Evolutionary conservation across 2,329 filamentous ascomycete genomes (phyloP).

Genomic region (Grosmannia clavigera): DNA sequence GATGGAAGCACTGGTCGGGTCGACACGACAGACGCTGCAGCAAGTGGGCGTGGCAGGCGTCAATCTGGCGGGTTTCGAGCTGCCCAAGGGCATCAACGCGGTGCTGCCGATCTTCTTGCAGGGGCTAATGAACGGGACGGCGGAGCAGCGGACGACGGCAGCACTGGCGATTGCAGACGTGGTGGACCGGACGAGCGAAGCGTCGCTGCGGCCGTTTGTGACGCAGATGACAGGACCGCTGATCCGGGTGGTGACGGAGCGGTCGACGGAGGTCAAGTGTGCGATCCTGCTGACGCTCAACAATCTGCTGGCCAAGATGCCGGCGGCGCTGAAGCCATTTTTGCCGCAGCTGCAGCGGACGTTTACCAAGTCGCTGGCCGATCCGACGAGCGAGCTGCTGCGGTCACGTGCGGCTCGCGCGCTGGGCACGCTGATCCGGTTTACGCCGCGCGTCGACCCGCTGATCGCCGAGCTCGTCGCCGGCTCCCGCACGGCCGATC

Average conservation of each 20-base stretch:
- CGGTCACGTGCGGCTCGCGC: constrained; percentile 85
- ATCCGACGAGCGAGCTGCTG: constrained; percentile 79
- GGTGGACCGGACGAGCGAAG: constrained; percentile 79
- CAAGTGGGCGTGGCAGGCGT: constrained; percentile 80
- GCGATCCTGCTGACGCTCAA: constrained; percentile 91
- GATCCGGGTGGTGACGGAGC: constrained; percentile 93
- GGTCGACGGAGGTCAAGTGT: constrained; percentile 89
- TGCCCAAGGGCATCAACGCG: constrained; percentile 95
- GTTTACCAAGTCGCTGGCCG: constrained; percentile 90
- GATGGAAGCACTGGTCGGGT: constrained; percentile 85
- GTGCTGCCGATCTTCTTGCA: constrained; percentile 95
- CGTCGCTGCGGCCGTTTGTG: constrained; percentile 84
- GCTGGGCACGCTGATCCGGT: constrained; percentile 85
- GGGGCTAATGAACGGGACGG: constrained; percentile 89
- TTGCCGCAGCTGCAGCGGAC: constrained; percentile 91
- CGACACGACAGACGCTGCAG: constrained; percentile 73
- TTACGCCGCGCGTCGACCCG: constrained; percentile 90
- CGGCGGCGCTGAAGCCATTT: constrained; percentile 89
- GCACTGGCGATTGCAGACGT: constrained; percentile 93
- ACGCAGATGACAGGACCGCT: constrained; percentile 95
- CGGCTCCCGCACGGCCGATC: constrained; percentile 82
- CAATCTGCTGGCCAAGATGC: constrained; percentile 93
- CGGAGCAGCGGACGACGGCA: constrained; percentile 83
- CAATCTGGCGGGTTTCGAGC: constrained; percentile 73
- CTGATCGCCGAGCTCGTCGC: constrained; percentile 85